Conservation (phyloP, 352 stramenopile genomes). For the Pythium chondricola region DNA sequence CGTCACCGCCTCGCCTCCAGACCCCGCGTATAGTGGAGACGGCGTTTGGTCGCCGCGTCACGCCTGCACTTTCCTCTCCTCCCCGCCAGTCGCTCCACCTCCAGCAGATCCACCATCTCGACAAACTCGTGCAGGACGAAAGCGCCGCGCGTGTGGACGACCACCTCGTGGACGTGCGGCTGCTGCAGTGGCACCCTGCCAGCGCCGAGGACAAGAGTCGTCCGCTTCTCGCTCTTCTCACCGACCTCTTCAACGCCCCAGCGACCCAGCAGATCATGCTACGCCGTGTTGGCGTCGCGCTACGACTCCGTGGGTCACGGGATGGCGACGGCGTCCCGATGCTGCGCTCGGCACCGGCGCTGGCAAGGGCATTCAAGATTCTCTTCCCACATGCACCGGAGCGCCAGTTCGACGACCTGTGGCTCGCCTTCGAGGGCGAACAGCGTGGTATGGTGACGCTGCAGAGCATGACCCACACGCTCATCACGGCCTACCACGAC, state of each 20-base stretch:
- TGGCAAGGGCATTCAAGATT: slow-evolving; percentile 36
- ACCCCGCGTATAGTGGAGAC: slow-evolving; percentile 7
- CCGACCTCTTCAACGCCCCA: slow-evolving; percentile 36
- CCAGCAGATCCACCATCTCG: slow-evolving; percentile 3
- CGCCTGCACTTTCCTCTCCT: no score
- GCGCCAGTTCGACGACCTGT: slow-evolving; percentile 56
- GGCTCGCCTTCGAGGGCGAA: slow-evolving; percentile 22
- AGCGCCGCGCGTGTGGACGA: slow-evolving; percentile 17
- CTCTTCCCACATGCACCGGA: slow-evolving; percentile 48
- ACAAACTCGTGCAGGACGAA: slow-evolving; percentile 25
- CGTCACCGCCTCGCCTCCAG: not conserved
- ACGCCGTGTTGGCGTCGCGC: slow-evolving; percentile 44
- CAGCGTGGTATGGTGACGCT: slow-evolving; percentile 8
- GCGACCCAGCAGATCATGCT: slow-evolving; percentile 54
- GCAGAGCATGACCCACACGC: slow-evolving; percentile 2
- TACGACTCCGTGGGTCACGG: slow-evolving; percentile 26
- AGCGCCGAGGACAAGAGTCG: slow-evolving; percentile 31
- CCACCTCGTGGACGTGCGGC: slow-evolving; percentile 19
- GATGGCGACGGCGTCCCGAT: slow-evolving; percentile 7
- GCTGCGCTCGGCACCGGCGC: slow-evolving; percentile 10
- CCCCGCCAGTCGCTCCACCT: slow-evolving; percentile 4
- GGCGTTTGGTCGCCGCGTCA: slow-evolving; percentile 8
- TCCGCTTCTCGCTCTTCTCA: slow-evolving; percentile 38
- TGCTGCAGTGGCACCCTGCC: slow-evolving; percentile 58
- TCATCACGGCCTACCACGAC: slow-evolving; percentile 9